Base-by-base conservation (phyloP, 257 asterid species). In the Nicotiana knightiana region DNA sequence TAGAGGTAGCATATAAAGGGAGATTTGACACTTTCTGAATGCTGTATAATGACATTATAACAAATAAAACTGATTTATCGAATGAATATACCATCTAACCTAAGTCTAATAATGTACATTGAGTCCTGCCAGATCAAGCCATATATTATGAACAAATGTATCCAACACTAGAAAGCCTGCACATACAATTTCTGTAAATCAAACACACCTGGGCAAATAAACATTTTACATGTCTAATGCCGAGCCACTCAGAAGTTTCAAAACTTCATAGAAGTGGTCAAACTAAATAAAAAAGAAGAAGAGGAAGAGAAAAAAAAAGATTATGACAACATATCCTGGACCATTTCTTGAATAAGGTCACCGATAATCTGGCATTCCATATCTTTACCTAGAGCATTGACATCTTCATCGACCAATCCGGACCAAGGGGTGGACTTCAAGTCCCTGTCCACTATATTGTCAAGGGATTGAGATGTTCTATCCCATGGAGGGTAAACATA, bases 291-390 rank as follows among this genome's bases (percentile, higher is more conserved):
- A 70, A 35, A 1, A 6, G 26, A 21, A n/a, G 5, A 16, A 32
- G 67, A 63, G 67, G 13, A 7, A 37, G 5, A 10, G 2, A n/a
- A 10, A n/a, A 21, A 21, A 4, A 12, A 0, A 46, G 4, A 58
- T 51, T 75, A 75, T 75, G 39, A 26, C 43, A 75, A 75, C 65
- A 91, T 87, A 79, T 90, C 92, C 81, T 85, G 73, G 58, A 90
- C 84, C 64, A 92, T 83, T 85, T 94, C 99, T 63, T 83, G 95
- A 81, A 94, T 90, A 91, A 93, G 70, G 62, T 92, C 91, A 55
- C 89, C 87, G 24, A 87, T 87, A 80, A 96, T 90, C 76, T 59
- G 90, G 86, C 85, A 89, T 81, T 92, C 99, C 2, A 91, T 76
- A 18, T 93, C 99, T 87, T 91, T 90, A 63, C 90, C 91, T 3